These are phyloP conservation scores for Actinomortierella ambigua DNA, from an alignment of 371 early-diverging fungal species.

Conservation along the genomic window DNA sequence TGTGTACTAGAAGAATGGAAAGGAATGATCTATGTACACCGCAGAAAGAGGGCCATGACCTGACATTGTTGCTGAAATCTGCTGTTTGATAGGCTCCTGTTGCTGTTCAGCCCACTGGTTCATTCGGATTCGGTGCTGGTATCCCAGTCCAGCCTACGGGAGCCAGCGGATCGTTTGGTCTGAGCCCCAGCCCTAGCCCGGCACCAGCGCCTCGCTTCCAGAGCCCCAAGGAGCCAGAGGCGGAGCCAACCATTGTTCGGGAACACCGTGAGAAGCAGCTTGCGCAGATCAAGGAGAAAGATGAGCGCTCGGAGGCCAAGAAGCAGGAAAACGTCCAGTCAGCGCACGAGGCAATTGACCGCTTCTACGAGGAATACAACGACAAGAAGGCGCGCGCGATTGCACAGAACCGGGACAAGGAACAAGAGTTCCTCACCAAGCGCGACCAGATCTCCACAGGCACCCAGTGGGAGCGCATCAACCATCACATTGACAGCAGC, in stretches of 20 bases:
- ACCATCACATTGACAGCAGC: conserved; percentile 69
- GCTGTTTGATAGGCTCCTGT: conserved; percentile 22
- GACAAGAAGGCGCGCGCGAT: conserved; percentile 83
- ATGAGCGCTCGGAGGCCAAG: conserved; percentile 67
- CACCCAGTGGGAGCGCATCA: conserved; percentile 78
- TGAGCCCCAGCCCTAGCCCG: conserved; percentile 26
- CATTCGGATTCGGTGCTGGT: conserved; percentile 33
- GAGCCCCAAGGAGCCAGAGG: conserved; percentile 43
- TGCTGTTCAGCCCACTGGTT: conserved; percentile 35
- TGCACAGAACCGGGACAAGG: conserved; percentile 74
- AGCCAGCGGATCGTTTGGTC: conserved; percentile 25
- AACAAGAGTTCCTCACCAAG: conserved; percentile 54
- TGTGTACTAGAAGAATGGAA: no score
- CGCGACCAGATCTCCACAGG: conserved; percentile 68
- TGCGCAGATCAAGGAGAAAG: conserved; percentile 77
- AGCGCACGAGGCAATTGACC: conserved; percentile 86
- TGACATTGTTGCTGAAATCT: no score
- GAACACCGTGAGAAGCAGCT: conserved; percentile 86
- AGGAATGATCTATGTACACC: no score
- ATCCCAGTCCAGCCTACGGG: conserved; percentile 38
- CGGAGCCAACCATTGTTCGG: conserved; percentile 66
- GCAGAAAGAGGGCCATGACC: no score
- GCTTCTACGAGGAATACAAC: conserved; percentile 95
- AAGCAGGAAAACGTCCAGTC: conserved; percentile 72
- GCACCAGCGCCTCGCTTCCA: conserved; percentile 22